These are phyloP conservation scores for Yarrowia sp. DNA, from an alignment of 805 yeast species.

Conservation along the genomic window DNA sequence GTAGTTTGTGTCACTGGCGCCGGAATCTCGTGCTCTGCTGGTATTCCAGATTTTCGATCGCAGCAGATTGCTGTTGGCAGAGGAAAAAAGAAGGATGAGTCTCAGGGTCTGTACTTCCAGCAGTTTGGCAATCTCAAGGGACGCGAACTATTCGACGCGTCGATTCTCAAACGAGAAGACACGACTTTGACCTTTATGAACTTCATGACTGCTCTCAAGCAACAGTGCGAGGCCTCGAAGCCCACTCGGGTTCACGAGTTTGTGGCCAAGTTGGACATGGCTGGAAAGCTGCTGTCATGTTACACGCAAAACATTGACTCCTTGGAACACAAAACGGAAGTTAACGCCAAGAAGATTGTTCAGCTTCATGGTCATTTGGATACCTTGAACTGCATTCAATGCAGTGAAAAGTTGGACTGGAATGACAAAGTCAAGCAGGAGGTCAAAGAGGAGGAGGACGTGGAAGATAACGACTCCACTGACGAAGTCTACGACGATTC, in stretches of 20 bases:
- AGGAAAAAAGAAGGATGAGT: not conserved
- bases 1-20: conserved; percentile 86
- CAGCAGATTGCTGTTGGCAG: not conserved
- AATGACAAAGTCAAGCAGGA: conserved; percentile 50
- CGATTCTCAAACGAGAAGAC: conserved; percentile 65
- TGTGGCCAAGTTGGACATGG: conserved; percentile 56
- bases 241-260: conserved; percentile 86
- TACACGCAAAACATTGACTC: conserved; percentile 96
- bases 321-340: conserved; percentile 62
- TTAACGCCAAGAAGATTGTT: conserved; percentile 71
- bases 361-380: conserved; percentile 90
- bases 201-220: conserved; percentile 79
- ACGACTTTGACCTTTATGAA: conserved; percentile 75
- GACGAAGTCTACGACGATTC: not conserved
- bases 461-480: not conserved
- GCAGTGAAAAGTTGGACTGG: conserved; percentile 51
- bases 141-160: conserved; percentile 84
- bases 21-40: conserved; percentile 94
- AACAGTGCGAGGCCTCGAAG: conserved; percentile 57
- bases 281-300: conserved; percentile 70
- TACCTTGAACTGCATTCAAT: conserved; percentile 63
- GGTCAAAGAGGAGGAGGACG: conserved; percentile 57
- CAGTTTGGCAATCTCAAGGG: conserved; percentile 50
- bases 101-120: conserved; percentile 16
- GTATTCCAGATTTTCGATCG: conserved; percentile 60